A percentile compares a stretch with the other conserved stretches of the same genome.
phyloP scores from a whole-genome alignment of 805 yeast genomes.

The Hanseniaspora vineae region DNA sequence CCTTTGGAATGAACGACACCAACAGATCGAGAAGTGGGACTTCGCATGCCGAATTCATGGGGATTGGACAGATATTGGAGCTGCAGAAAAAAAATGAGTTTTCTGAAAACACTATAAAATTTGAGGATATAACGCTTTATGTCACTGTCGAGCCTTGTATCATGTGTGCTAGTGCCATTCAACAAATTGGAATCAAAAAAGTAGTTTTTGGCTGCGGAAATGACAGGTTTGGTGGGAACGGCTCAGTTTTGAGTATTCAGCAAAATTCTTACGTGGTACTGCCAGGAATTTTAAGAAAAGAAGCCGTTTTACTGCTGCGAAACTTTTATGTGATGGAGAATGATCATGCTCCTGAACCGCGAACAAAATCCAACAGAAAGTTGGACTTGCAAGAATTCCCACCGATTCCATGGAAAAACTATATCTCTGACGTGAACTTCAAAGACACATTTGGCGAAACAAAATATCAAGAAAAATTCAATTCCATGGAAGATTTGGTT shows the following conservation, averaged over 20 bases:
- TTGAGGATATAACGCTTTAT: constrained; percentile 47
- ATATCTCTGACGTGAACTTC: constrained; percentile 32
- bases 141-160: constrained; percentile 98
- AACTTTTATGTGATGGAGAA: constrained; percentile 80
- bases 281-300: constrained; percentile 72
- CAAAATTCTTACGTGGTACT: constrained; percentile 34
- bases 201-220: constrained; percentile 90
- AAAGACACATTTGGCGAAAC: background rate
- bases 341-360: constrained; percentile 71
- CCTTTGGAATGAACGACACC: constrained; percentile 76
- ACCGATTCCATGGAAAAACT: constrained; percentile 39
- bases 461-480: background rate
- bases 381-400: constrained; percentile 49
- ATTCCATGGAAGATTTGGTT: background rate
- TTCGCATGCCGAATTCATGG: constrained; percentile 85
- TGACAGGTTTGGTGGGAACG: constrained; percentile 94
- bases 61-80: constrained; percentile 41
- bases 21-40: constrained; percentile 78
- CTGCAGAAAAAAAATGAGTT: constrained; percentile 5
- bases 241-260: constrained; percentile 61
- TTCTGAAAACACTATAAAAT: constrained; percentile 12
- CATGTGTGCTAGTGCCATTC: constrained; percentile 89
- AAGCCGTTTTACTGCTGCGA: constrained; percentile 71
- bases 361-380: constrained; percentile 55
- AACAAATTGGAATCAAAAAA: constrained; percentile 59